A percentile compares a stretch with the other conserved stretches of the same genome.
These are phyloP conservation scores for Hemileccinum rubropunctum DNA, from an alignment of 768 basidiomycete species.

Conservation along the genomic window DNA sequence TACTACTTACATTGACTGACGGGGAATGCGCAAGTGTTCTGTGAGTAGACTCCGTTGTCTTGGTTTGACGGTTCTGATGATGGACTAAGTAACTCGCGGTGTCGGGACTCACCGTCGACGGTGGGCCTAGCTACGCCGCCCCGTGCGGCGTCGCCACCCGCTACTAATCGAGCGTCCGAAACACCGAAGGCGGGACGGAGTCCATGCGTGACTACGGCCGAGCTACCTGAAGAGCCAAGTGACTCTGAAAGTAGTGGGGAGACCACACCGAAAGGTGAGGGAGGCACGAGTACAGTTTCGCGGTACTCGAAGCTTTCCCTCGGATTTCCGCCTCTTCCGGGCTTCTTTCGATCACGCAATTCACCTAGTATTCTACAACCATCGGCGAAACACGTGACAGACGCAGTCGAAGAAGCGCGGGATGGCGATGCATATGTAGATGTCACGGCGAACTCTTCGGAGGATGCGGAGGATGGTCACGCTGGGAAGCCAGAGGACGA, in stretches of 20 bases:
- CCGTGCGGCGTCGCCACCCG: slow-evolving; percentile 15
- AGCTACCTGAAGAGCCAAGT: slow-evolving; percentile 31
- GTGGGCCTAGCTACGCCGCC: slow-evolving; percentile 26
- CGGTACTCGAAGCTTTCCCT: slow-evolving; percentile 45
- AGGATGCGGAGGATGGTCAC: slow-evolving; percentile 2
- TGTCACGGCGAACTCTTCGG: slow-evolving; percentile 6
- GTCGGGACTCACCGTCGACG: slow-evolving; percentile 21
- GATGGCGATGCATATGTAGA: slow-evolving; percentile 18
- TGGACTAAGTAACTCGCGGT: slow-evolving; percentile 15
- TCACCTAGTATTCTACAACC: slow-evolving; percentile 40
- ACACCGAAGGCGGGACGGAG: slow-evolving; percentile 28
- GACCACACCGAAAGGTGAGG: slow-evolving; percentile 52
- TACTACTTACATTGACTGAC: slow-evolving; percentile 81
- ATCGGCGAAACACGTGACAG: slow-evolving; percentile 21
- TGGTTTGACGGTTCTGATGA: slow-evolving; percentile 9
- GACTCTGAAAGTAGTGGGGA: slow-evolving; percentile 54
- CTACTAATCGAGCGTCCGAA: slow-evolving; percentile 13
- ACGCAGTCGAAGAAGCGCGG: slow-evolving; percentile 17
- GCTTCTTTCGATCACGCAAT: slow-evolving; percentile 61
- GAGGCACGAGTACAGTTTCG: slow-evolving; percentile 26
- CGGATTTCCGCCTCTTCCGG: slow-evolving; percentile 60
- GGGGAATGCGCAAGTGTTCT: slow-evolving; percentile 50
- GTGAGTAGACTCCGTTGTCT: slow-evolving; percentile 37
- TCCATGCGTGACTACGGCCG: slow-evolving; percentile 8
- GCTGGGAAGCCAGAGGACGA: slow-evolving; percentile 29